Conservation (phyloP, 305 asterid genomes). For the Euphrasia arctica region DNA sequence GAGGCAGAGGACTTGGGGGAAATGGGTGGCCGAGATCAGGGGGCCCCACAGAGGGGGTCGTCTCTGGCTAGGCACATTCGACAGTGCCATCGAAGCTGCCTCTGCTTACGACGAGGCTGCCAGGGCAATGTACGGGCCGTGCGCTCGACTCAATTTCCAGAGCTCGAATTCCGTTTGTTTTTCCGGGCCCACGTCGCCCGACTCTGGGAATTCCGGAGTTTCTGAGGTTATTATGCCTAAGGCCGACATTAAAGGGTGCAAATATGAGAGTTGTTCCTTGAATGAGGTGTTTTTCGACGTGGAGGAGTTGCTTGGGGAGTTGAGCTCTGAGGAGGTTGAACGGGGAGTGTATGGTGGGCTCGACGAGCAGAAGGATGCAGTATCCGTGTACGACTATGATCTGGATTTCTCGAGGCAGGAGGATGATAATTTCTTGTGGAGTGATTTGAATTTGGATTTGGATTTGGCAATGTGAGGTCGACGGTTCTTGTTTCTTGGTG, state of each 20-base stretch:
- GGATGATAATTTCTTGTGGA: constrained; percentile 35
- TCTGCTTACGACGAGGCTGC: constrained; percentile 83
- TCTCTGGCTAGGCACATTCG: constrained; percentile 84
- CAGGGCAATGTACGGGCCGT: constrained; percentile 61
- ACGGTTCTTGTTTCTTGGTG: no score
- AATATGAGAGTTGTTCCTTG: not conserved
- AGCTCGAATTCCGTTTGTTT: constrained; percentile 22
- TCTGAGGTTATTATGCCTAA: constrained; percentile 32
- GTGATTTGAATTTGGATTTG: constrained; percentile 37
- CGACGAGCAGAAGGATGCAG: constrained; percentile 24
- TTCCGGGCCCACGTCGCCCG: constrained; percentile 30
- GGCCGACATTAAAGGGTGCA: no score
- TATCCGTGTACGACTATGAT: constrained; percentile 30
- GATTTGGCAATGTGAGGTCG: constrained; percentile 16
- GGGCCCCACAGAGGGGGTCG: constrained; percentile 75
- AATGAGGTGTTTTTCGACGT: constrained; percentile 55
- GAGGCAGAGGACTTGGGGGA: constrained; percentile 95
- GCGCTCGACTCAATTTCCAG: constrained; percentile 70
- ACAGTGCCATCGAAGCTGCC: constrained; percentile 65
- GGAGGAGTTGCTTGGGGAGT: constrained; percentile 46
- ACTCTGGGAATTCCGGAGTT: constrained; percentile 35
- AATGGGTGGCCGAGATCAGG: constrained; percentile 94
- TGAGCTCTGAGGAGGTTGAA: constrained; percentile 25
- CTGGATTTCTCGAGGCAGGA: constrained; percentile 55
- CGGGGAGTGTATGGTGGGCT: not conserved